Conservation (phyloP, 148 eudicot species). For the Euryodendron excelsum region DNA sequence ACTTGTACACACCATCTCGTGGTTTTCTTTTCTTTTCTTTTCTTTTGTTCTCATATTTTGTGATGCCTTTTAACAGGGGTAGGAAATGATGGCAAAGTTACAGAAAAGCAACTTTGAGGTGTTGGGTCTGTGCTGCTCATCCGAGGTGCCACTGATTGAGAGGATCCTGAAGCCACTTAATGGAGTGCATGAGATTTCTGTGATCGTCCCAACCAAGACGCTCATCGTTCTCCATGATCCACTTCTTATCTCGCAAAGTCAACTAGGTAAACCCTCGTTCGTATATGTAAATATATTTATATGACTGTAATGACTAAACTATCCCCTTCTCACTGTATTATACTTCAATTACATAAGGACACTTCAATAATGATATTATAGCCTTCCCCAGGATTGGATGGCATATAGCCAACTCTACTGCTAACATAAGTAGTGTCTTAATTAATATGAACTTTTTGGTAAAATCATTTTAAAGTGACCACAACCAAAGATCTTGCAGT, state of each 20-base stretch:
- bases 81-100: conserved; percentile 8
- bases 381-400: too few relatives aligned
- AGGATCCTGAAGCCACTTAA: conserved; percentile 29
- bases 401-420: too few relatives aligned
- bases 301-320: too few relatives aligned
- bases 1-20: neutral
- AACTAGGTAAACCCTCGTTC: too few relatives aligned
- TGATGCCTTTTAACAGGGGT: neutral
- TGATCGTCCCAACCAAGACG: conserved; percentile 41
- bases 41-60: neutral
- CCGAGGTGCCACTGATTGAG: conserved; percentile 41
- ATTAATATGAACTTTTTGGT: too few relatives aligned
- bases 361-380: too few relatives aligned
- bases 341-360: too few relatives aligned
- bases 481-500: too few relatives aligned
- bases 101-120: conserved; percentile 46
- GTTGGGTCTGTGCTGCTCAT: conserved; percentile 48
- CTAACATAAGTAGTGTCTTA: too few relatives aligned
- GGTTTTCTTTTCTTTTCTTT: neutral
- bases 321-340: too few relatives aligned
- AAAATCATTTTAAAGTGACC: too few relatives aligned
- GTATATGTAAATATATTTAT: too few relatives aligned
- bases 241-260: conserved; percentile 19
- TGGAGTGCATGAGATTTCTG: conserved; percentile 36
- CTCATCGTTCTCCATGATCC: conserved; percentile 42